Base-by-base conservation (phyloP, 2,329 filamentous ascomycete species). In the Domatiomyces catenatus region DNA sequence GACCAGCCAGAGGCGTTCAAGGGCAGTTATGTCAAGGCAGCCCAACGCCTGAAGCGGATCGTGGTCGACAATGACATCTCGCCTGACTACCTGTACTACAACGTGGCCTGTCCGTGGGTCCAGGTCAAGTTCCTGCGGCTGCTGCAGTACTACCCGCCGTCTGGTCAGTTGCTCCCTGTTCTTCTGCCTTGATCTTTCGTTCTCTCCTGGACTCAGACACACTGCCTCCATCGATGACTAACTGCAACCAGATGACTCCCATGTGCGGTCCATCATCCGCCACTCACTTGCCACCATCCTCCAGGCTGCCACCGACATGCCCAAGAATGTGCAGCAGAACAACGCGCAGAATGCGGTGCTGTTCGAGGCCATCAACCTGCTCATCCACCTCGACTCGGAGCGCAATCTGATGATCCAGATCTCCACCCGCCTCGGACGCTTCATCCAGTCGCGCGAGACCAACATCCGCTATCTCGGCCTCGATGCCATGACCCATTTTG, bases 261-360 rank as follows among this genome's bases (percentile, higher is more conserved):
- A 95, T 64, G 81, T 94, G 42, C 84, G 90, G 51, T 83, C 87
- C 44, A 82, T 98, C 69, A 92, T 98, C 56, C 83, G 92, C 46
- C 85, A 94, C 63, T 90, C 89, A 1, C 70, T 98, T 46, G 86
- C 93, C 64, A 87, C 84, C 66, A 94, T 96, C 45, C 75, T 98
- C 64, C 87, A 95, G 61, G 74, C 86, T 39, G 90, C 92, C 1
- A 82, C 94, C 73, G 90, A 96, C 63, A 82, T 86, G 63, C 92
- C 87, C 49, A 98, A 96, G 71, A 98, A 98, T 61, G 92, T 98
- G 15, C 92, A 98, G 68, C 92, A 98, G 65, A 98, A 98, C 67
- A 98, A 98, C 64, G 92, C 92, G 0, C 92, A 96, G 63, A 98
- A 98, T 63, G 92, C 92, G 0, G 88, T 98, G 12, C 75, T 98